Conservation (phyloP, 2,329 filamentous ascomycete species). For the Teratosphaeria epicoccoides region DNA sequence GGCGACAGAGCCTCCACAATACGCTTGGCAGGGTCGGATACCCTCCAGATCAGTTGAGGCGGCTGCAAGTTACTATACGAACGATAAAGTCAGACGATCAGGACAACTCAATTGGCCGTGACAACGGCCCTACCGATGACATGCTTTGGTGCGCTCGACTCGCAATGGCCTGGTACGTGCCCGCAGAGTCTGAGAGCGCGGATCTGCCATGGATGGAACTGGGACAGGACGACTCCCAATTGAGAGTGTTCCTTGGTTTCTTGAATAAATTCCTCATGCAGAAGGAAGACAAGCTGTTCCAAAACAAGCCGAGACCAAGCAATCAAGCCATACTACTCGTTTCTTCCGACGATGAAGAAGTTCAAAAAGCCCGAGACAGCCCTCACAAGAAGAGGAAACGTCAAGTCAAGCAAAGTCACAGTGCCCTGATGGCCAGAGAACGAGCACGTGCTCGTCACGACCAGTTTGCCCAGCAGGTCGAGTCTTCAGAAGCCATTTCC, state of each 20-base stretch:
- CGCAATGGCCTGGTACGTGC: slow-evolving; percentile 1
- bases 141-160: slow-evolving; percentile 1
- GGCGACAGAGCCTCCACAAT: slow-evolving; percentile 7
- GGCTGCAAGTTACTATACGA: neutral
- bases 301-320: slow-evolving; percentile 2
- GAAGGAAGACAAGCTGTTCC: slow-evolving; percentile 10
- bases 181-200: neutral
- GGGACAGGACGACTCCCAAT: neutral
- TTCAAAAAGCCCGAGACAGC: slow-evolving; percentile 2
- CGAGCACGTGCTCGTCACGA: slow-evolving; percentile 12
- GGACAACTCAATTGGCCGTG: neutral
- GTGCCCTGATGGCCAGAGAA: slow-evolving; percentile 10
- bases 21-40: neutral
- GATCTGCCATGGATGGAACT: slow-evolving; percentile 2
- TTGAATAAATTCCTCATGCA: slow-evolving; percentile 7
- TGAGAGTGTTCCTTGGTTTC: slow-evolving; percentile 1
- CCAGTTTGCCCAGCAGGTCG: slow-evolving; percentile 7
- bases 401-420: slow-evolving; percentile 5
- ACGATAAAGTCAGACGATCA: neutral
- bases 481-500: slow-evolving; percentile 12
- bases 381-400: slow-evolving; percentile 14
- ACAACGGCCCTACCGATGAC: neutral
- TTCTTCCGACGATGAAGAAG: slow-evolving; percentile 1
- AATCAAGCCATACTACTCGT: neutral
- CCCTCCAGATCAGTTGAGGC: neutral